Conservation (phyloP, 2,329 filamentous ascomycete species). For the Penicillium sp. region DNA sequence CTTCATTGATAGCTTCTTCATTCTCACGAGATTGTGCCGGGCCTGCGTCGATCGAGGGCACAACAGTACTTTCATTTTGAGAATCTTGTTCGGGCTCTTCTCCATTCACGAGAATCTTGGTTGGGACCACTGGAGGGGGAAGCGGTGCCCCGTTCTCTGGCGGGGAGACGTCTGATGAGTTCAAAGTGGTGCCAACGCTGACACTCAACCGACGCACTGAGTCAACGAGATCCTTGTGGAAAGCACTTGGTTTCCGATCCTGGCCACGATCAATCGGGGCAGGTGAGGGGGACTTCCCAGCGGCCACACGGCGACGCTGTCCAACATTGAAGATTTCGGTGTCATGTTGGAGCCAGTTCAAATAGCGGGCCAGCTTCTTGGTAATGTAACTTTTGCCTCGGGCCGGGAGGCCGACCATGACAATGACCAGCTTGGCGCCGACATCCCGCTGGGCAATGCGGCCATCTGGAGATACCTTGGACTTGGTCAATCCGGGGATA, state of each 20-base stretch:
- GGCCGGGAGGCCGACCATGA: conserved; percentile 95
- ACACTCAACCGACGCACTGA: conserved; percentile 39
- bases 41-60: conserved; percentile 21
- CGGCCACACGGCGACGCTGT: conserved; percentile 72
- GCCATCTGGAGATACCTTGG: conserved; percentile 88
- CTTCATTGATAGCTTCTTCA: conserved; percentile 19
- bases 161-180: conserved; percentile 21
- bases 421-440: conserved; percentile 88
- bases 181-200: conserved; percentile 25
- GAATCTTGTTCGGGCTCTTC: conserved; percentile 32
- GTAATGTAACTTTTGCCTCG: conserved; percentile 98
- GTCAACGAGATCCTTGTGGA: conserved; percentile 37
- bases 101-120: conserved; percentile 53
- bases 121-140: conserved; percentile 36
- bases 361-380: conserved; percentile 89
- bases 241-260: conserved; percentile 19
- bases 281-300: conserved; percentile 41
- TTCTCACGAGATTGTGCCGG: conserved; percentile 12
- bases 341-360: conserved; percentile 96
- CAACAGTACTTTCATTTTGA: conserved; percentile 20
- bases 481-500: conserved; percentile 91
- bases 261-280: conserved; percentile 10
- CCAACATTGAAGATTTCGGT: conserved; percentile 96
- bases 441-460: conserved; percentile 89
- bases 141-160: conserved; percentile 26